phyloP scores from a whole-genome alignment of 2,329 filamentous ascomycete genomes.

The Calonectria montana region DNA sequence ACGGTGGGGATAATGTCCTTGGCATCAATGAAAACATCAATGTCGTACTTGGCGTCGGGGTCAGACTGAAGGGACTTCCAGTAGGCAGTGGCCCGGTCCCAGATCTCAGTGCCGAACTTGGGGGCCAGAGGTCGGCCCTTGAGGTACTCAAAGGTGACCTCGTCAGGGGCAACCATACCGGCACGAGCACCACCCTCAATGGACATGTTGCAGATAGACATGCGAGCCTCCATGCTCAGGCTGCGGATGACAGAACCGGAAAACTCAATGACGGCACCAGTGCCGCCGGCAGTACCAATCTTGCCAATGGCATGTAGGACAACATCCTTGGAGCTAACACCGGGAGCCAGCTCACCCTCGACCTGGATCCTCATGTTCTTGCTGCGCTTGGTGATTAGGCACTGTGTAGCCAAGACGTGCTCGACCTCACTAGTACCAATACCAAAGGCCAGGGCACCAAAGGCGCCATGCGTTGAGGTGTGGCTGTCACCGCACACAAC shows the following conservation, averaged over 20 bases:
- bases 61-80: slow-evolving; percentile 91
- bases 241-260: slow-evolving; percentile 91
- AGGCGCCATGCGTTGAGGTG: slow-evolving; percentile 97
- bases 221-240: slow-evolving; percentile 95
- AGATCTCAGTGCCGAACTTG: slow-evolving; percentile 84
- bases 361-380: slow-evolving; percentile 99
- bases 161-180: slow-evolving; percentile 96
- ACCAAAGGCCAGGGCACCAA: slow-evolving; percentile 93
- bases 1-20: slow-evolving; percentile 95
- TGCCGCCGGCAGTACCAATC: slow-evolving; percentile 96
- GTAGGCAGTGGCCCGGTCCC: slow-evolving; percentile 88
- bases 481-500: slow-evolving; percentile 98
- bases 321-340: slow-evolving; percentile 96
- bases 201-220: slow-evolving; percentile 99
- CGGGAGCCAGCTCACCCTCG: slow-evolving; percentile 87
- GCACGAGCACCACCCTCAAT: slow-evolving; percentile 96
- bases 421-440: slow-evolving; percentile 99
- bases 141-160: slow-evolving; percentile 94
- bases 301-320: slow-evolving; percentile 92
- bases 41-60: slow-evolving; percentile 88
- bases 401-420: slow-evolving; percentile 97
- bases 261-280: slow-evolving; percentile 95
- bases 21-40: slow-evolving; percentile 87
- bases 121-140: slow-evolving; percentile 91
- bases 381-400: slow-evolving; percentile 91